phyloP scores from a whole-genome alignment of 73 alveolate genomes.

The Paraurostyla sp. region DNA sequence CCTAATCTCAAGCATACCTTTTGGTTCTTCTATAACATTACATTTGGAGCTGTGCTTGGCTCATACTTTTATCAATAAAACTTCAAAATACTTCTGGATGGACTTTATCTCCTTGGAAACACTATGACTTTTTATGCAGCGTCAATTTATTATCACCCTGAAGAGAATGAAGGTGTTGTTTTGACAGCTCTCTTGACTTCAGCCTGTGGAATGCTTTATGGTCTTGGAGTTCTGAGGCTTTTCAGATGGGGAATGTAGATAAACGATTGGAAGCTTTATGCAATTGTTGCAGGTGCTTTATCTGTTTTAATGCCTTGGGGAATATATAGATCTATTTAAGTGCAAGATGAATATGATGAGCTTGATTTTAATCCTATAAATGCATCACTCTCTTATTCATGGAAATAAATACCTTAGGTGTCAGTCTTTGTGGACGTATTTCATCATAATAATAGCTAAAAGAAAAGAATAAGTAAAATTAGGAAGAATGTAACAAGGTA shows the following conservation, averaged over 20 bases:
- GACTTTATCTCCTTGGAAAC: slow-evolving; percentile 38
- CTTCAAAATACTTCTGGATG: slow-evolving; percentile 32
- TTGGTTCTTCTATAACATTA: slow-evolving; percentile 35
- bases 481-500: too few species aligned
- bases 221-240: slow-evolving; percentile 35
- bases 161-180: slow-evolving; percentile 11
- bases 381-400: slow-evolving; percentile 12
- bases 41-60: slow-evolving; percentile 25
- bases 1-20: slow-evolving; percentile 41
- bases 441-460: slow-evolving; percentile 4
- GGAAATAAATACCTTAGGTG: slow-evolving; percentile 46
- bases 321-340: slow-evolving; percentile 9
- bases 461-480: too few species aligned
- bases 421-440: slow-evolving; percentile 44
- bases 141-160: neutral
- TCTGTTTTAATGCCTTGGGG: slow-evolving; percentile 23
- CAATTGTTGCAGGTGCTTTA: neutral
- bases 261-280: neutral
- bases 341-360: slow-evolving; percentile 25
- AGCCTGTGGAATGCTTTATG: slow-evolving; percentile 31
- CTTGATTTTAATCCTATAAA: slow-evolving; percentile 24
- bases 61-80: slow-evolving; percentile 39
- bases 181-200: neutral
- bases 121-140: slow-evolving; percentile 53
- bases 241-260: slow-evolving; percentile 44